Percentiles rank a stretch among this genome's conserved stretches.
Conservation (phyloP, 306 rosid species). For the Prunus padus region DNA sequence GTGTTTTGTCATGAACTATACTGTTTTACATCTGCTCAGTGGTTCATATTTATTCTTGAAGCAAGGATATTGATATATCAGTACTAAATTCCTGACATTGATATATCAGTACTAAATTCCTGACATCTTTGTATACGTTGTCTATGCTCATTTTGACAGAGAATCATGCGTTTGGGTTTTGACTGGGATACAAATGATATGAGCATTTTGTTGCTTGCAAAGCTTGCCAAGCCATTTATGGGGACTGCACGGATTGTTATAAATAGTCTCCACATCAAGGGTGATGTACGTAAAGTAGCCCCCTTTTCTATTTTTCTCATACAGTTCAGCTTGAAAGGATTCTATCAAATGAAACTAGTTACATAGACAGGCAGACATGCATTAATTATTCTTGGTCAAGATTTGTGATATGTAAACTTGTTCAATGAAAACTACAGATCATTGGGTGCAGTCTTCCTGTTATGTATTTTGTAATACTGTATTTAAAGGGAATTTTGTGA, state of each 20-base stretch:
- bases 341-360: not conserved
- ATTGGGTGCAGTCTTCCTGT: no score
- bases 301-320: slow-evolving; percentile 20
- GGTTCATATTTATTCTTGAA: no score
- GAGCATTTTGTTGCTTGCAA: slow-evolving; percentile 85
- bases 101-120: not conserved
- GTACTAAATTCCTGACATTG: slow-evolving; percentile 12
- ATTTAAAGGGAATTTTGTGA: no score
- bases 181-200: slow-evolving; percentile 97
- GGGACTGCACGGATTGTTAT: slow-evolving; percentile 96
- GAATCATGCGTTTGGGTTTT: slow-evolving; percentile 70
- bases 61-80: no score
- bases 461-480: no score
- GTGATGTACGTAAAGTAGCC: slow-evolving; percentile 69
- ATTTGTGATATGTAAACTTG: no score
- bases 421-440: no score
- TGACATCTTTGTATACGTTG: slow-evolving; percentile 25
- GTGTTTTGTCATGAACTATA: not conserved
- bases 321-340: not conserved
- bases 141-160: slow-evolving; percentile 47
- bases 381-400: not conserved
- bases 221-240: slow-evolving; percentile 76
- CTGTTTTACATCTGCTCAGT: not conserved
- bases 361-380: not conserved
- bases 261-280: slow-evolving; percentile 91